Conservation (phyloP, 1,284 basidiomycete genomes). For the Rhodotorula sp. region DNA sequence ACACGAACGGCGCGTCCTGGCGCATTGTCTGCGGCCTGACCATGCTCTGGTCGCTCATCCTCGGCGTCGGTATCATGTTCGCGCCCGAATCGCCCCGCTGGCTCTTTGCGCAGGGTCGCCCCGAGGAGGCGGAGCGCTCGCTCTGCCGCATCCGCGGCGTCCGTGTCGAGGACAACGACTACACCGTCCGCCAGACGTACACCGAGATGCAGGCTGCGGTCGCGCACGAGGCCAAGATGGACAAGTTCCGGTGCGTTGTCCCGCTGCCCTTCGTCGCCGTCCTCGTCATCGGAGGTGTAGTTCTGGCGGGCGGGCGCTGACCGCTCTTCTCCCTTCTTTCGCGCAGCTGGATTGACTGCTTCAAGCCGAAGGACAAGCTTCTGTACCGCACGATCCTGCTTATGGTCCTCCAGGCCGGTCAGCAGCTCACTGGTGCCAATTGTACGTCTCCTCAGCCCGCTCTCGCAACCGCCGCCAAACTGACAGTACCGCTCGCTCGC, state of each 20-base stretch:
- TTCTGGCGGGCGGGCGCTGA: background rate
- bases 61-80: slow-evolving; percentile 27
- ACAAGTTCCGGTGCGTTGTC: slow-evolving; percentile 47
- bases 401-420: slow-evolving; percentile 69
- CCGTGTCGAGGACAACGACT: slow-evolving; percentile 52
- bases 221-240: slow-evolving; percentile 44
- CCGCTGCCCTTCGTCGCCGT: background rate
- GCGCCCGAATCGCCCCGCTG: slow-evolving; percentile 33
- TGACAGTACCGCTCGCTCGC: background rate
- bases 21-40: slow-evolving; percentile 55
- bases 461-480: background rate
- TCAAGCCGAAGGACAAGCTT: slow-evolving; percentile 59
- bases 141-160: slow-evolving; percentile 29
- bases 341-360: slow-evolving; percentile 63
- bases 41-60: slow-evolving; percentile 21
- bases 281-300: no score
- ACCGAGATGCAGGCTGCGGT: slow-evolving; percentile 47
- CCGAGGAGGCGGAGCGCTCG: slow-evolving; percentile 28
- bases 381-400: slow-evolving; percentile 67
- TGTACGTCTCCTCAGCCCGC: slow-evolving; percentile 45
- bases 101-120: slow-evolving; percentile 22
- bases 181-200: slow-evolving; percentile 53
- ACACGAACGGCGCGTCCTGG: slow-evolving; percentile 26
- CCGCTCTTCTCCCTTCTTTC: background rate
- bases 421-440: slow-evolving; percentile 67